Base-by-base conservation (phyloP, 805 yeast genomes). In the Lipomyces kockii region DNA sequence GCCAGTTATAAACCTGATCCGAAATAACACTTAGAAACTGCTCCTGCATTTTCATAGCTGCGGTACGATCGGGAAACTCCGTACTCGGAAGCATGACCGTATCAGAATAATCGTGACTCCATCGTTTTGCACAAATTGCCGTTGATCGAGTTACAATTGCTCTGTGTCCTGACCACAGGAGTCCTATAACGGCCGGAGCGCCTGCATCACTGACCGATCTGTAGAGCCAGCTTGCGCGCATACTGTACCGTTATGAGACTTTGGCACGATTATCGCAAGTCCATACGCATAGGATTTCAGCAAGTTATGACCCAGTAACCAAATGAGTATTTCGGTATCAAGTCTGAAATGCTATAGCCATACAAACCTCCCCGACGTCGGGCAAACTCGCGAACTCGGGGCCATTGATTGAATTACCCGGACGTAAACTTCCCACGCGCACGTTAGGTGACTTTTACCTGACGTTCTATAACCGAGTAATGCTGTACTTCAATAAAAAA, bases 1-100 rank as follows among this genome's bases (percentile, higher is more conserved):
- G 97, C 87, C 91, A 84, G 12, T 80, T 74, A 77, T 94, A 94
- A 20, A 94, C 80, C 1, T 83, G 81, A 29, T 83, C 81, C 2
- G 92, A 85, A 0, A 88, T 78, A 68, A 83, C 82, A 11, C 87
- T 86, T 12, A 87, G 80, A 66, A 81, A 80, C 68, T 74, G 81
- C 64, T 75, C 76, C 67, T 78, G 78, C 6, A 84, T 83, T 58
- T 82, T 77, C 37, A 80, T 79, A n/a, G 81, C 74, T 63, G 83
- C 81, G 1, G 90, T 84, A 71, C 91, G 82, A 61, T 83, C 83
- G 0, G 96, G 89, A 64, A 92, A 90, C 1, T 78, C 76, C 0
- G 97, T 88, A 62, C 80, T 79, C 3, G 97, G 98, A 32, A 93
- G 82, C 27, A 80, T 53, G 8, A 66, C 35, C 20, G 71, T 54